Base-by-base conservation (phyloP, 177 flowering plant genomes). In the Telopea speciosissima region DNA sequence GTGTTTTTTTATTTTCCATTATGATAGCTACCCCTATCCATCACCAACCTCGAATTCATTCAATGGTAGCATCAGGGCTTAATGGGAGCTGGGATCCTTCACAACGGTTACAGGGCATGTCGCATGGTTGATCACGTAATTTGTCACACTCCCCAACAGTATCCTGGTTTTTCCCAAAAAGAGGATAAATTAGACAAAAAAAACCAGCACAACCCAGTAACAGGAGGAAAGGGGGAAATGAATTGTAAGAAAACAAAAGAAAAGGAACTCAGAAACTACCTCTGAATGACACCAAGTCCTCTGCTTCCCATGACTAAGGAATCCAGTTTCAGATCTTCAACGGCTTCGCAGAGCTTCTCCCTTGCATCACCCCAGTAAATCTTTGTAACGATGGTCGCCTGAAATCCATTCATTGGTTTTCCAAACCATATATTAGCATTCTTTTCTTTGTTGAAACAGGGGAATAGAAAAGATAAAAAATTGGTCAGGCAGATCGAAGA, bases 321-420 rank as follows among this genome's bases (percentile, higher is more conserved):
- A 63, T 87, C 88, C 67, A 90, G 78, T 71, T 87, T 86, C 74
- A 89, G 84, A 79, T 84, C 88, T 68, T 85, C 85, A 68, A 79
- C 67, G 0, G 90, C 88, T 25, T 86, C 81, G 13, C 80, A 70
- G 1, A 90, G 65, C 81, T 85, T 86, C 77, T 90, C 93, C 66
- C 96, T 87, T 0, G 96, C 86, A 74, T 90, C 93, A 70, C 96
- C 93, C 91, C 90, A 87, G 63, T 85, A 89, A 31, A 90, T n/a
- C 67, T 90, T 90, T 4, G 85, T 62, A 14, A 89, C 83, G 24
- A 88, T 70, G 0, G 36, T 76, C 42, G 81, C 70, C 96, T 89
- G 62, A 61, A 56, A 9, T 10, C 60, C 24, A 17, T 17, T 16
- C 44, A 58, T 60, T 28, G 31, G 4, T 28, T 28, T 28, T 28